Evolutionary conservation across 352 stramenopile species (phyloP).

Genomic region (Pythium coloratum): DNA sequence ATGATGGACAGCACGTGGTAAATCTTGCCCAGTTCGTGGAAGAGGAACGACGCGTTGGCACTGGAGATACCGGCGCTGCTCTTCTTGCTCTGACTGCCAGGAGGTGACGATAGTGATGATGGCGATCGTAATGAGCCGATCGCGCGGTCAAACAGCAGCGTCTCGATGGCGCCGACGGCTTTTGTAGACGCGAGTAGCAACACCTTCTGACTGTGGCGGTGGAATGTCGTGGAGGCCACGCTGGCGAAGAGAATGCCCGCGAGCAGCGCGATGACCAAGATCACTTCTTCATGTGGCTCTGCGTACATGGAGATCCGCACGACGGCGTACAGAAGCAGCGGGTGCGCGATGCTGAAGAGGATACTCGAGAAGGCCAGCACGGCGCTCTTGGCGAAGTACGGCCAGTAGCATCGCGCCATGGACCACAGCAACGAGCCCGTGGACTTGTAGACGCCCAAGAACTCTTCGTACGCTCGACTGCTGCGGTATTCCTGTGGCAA

Average conservation of each 20-base stretch:
- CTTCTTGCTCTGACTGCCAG: not conserved
- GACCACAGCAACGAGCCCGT: constrained; percentile 16
- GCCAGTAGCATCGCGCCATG: constrained; percentile 26
- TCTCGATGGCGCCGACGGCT: constrained; percentile 22
- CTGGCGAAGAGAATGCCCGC: constrained; percentile 4
- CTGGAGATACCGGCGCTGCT: not conserved
- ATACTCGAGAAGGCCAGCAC: constrained; percentile 12
- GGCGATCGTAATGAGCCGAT: not conserved
- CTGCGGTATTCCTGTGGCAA: constrained; percentile 17
- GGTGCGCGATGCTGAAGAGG: constrained; percentile 21
- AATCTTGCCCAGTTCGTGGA: constrained; percentile 28
- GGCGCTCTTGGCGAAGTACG: constrained; percentile 10
- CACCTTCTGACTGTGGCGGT: constrained; percentile 16
- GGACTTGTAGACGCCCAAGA: constrained; percentile 18
- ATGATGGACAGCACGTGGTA: constrained; percentile 25
- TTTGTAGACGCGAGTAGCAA: constrained; percentile 15
- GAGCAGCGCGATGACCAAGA: constrained; percentile 11
- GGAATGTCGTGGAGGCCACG: constrained; percentile 3
- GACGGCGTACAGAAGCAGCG: constrained; percentile 26
- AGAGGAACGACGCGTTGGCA: constrained; percentile 21
- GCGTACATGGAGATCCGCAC: constrained; percentile 17
- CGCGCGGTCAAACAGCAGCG: constrained; percentile 26
- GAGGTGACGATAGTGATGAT: not conserved
- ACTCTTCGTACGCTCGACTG: constrained; percentile 20
- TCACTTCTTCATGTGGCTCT: not conserved